phyloP scores from a whole-genome alignment of 2,329 filamentous ascomycete species.

The Aspergillus ochraceus region DNA sequence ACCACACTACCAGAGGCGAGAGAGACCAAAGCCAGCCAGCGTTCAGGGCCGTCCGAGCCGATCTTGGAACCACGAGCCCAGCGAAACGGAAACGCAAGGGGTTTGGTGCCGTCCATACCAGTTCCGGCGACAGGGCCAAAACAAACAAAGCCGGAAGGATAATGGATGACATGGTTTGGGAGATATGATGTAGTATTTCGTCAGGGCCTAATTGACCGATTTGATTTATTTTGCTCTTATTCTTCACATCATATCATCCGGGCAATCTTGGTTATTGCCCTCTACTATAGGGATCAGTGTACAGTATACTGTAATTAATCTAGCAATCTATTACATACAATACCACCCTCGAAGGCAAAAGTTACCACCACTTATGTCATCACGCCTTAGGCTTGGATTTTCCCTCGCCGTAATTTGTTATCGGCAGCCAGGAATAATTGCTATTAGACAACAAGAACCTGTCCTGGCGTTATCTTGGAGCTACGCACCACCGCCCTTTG shows the following conservation, averaged over 20 bases:
- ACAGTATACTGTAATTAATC: no score
- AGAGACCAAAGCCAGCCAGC: conserved; percentile 2
- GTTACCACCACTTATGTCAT: conserved; percentile 10
- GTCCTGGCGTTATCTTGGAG: background rate
- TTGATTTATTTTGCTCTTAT: background rate
- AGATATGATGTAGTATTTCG: background rate
- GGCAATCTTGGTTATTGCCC: background rate
- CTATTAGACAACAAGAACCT: background rate
- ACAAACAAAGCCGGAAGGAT: conserved; percentile 10
- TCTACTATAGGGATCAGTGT: background rate
- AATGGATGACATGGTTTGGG: background rate
- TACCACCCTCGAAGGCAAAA: background rate
- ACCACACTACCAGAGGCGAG: background rate
- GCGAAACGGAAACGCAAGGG: conserved; percentile 21
- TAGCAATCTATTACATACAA: no score
- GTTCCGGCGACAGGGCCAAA: conserved; percentile 19
- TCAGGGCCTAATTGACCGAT: background rate
- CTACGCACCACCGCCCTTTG: conserved; percentile 2
- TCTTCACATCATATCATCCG: background rate
- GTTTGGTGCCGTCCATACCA: conserved; percentile 9
- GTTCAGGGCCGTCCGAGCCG: conserved; percentile 19
- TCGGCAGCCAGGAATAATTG: conserved; percentile 4
- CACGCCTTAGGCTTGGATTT: conserved; percentile 2
- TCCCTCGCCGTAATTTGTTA: conserved; percentile 5
- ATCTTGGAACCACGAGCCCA: conserved; percentile 22